Evolutionary conservation across 805 yeast species (phyloP).

Genomic region (Lipomyces mesembrius): DNA sequence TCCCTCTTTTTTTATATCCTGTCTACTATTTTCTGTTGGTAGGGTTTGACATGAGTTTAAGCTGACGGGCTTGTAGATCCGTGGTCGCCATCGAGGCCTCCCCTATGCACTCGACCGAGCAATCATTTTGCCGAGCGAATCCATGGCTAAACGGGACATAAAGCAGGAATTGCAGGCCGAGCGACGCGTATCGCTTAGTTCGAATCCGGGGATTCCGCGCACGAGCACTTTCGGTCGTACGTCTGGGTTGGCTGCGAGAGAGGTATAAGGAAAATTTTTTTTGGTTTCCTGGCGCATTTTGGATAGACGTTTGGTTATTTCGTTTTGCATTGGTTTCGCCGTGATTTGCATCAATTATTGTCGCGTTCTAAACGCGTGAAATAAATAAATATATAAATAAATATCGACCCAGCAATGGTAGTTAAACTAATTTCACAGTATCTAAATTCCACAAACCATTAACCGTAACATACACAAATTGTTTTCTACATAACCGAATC

Average conservation of each 20-base stretch:
- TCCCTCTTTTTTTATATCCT: too few relatives aligned
- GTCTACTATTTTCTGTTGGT: too few relatives aligned
- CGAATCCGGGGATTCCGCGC: conserved; percentile 12
- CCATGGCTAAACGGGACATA: conserved; percentile 59
- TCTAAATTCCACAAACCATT: too few relatives aligned
- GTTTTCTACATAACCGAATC: too few relatives aligned
- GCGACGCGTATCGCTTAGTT: conserved; percentile 22
- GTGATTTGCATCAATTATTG: too few relatives aligned
- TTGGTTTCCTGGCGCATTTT: neutral
- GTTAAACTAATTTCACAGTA: neutral
- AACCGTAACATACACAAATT: too few relatives aligned
- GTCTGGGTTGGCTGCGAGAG: neutral
- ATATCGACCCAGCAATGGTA: neutral
- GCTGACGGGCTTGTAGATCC: conserved; percentile 47
- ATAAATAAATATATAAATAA: too few relatives aligned
- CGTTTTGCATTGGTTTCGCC: too few relatives aligned
- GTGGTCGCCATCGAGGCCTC: conserved; percentile 96
- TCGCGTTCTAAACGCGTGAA: neutral
- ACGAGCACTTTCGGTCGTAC: conserved; percentile 14
- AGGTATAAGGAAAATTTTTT: neutral
- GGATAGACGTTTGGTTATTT: neutral
- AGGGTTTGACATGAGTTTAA: neutral
- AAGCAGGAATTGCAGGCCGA: conserved; percentile 20
- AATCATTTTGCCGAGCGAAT: conserved; percentile 76
- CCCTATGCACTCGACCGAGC: conserved; percentile 95